Percentiles rank a stretch among this genome's conserved stretches.
Evolutionary conservation across 2,329 filamentous ascomycete genomes (phyloP).

Genomic region (Tetracladium maxilliforme): DNA sequence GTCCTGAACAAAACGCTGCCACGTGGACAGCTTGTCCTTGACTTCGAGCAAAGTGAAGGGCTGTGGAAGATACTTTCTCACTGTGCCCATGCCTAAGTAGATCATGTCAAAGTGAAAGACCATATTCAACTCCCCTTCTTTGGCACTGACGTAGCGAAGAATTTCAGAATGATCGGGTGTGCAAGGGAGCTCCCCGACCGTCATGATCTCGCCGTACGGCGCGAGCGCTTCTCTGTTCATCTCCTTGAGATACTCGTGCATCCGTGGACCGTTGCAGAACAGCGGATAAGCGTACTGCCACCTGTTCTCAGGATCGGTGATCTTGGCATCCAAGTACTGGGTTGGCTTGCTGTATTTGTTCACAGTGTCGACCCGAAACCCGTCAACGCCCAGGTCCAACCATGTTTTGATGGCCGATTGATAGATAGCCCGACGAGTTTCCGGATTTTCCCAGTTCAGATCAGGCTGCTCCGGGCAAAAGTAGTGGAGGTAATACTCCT

Average conservation of each 20-base stretch:
- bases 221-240: conserved; percentile 44
- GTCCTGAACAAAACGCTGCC: conserved; percentile 36
- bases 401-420: conserved; percentile 63
- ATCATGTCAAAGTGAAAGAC: conserved; percentile 55
- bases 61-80: conserved; percentile 32
- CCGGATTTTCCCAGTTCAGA: conserved; percentile 69
- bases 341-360: conserved; percentile 56
- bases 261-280: conserved; percentile 53
- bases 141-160: conserved; percentile 42
- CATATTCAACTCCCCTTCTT: conserved; percentile 50
- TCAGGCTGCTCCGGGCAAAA: conserved; percentile 69
- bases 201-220: conserved; percentile 47
- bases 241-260: conserved; percentile 53
- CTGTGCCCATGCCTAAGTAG: conserved; percentile 39
- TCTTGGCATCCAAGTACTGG: conserved; percentile 40
- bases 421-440: conserved; percentile 55
- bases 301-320: conserved; percentile 27
- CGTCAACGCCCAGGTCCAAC: conserved; percentile 59
- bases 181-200: conserved; percentile 53
- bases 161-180: conserved; percentile 43
- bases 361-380: conserved; percentile 63
- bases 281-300: conserved; percentile 38
- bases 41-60: conserved; percentile 40
- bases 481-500: conserved; percentile 64
- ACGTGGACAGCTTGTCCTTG: conserved; percentile 29